Evolutionary conservation across 495 filamentous ascomycete genomes (phyloP), one percentile per base, ranked within the genome.

Genomic region (Parathielavia hyrcaniae): DNA sequence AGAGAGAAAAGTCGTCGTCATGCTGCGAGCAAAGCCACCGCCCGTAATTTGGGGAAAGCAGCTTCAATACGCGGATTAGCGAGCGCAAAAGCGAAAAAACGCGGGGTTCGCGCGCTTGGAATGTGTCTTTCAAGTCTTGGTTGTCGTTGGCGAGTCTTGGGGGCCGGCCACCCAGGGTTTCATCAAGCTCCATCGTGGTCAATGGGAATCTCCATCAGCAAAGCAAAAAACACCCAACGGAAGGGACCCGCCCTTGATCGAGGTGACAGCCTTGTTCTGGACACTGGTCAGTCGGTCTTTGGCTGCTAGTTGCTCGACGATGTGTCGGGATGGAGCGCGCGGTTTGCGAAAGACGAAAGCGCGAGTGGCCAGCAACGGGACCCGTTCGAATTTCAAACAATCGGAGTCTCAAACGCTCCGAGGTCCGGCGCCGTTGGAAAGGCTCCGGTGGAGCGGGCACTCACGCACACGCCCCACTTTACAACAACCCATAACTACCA

Each of bases 1-100:
- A n/a, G n/a, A n/a, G n/a, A n/a, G n/a, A 19, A 20, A 6, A 41
- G 45, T 20, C 38, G 54, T 57, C 54, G 54, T 57, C 54, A 57
- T 57, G 43, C 44, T 11, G 12, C 11, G 17, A 22, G 54, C 54
- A 43, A 57, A 57, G 54, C 54, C 54, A 57, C 54, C 32, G 19
- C 11, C 22, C 43, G 54, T 41, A 57, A 57, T 57, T 57, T 57
- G 26, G 45, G 53, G 41, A 11, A n/a, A 43, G 16, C 36, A 17
- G n/a, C 38, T 5, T 30, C 38, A 56, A 56, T 56, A 49, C 53
- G 53, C 44, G 53, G 44, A 32, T 17, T 7, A 23, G 5, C 26
- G 26, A 30, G 30, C 13, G 47, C 5, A 8, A 16, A 2, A 11
- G 47, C 5, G 2, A 16, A 2, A 11, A 53, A 53, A 53, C 50